Percentiles rank a stretch among this genome's conserved stretches.
Evolutionary conservation across 73 alveolate species (phyloP).

Genomic region (Stentor coeruleus): DNA sequence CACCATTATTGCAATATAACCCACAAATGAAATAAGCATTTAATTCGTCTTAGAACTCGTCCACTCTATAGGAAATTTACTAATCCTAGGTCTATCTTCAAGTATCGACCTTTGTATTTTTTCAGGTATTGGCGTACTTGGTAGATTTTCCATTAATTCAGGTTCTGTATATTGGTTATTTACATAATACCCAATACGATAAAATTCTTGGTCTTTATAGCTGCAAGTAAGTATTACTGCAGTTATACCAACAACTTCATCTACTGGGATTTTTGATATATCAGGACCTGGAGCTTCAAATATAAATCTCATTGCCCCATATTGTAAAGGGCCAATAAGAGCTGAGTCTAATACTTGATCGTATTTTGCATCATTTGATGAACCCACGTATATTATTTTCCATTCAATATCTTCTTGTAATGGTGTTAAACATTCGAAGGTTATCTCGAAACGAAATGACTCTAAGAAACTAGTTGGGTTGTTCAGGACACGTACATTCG

Average conservation of each 20-base stretch:
- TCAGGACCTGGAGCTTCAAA: constrained; percentile 89
- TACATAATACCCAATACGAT: constrained; percentile 96
- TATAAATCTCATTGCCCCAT: constrained; percentile 87
- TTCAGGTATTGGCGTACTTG: constrained; percentile 68
- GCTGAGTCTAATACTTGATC: constrained; percentile 91
- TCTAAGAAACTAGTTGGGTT: constrained; percentile 77
- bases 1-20: no score
- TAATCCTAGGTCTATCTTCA: constrained; percentile 92
- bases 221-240: constrained; percentile 93
- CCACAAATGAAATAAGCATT: no score
- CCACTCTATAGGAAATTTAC: constrained; percentile 94
- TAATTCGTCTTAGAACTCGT: no score
- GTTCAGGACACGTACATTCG: constrained; percentile 79
- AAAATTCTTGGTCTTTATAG: constrained; percentile 88
- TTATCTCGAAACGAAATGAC: constrained; percentile 79
- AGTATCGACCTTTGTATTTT: constrained; percentile 80
- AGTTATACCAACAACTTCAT: constrained; percentile 90
- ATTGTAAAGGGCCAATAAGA: constrained; percentile 76
- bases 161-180: constrained; percentile 86
- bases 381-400: constrained; percentile 93
- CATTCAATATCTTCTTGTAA: constrained; percentile 77
- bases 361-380: constrained; percentile 78
- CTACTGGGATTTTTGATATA: constrained; percentile 69
- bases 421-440: constrained; percentile 77
- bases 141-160: constrained; percentile 90